Evolutionary conservation across 805 yeast genomes (phyloP).

Genomic region (Schwanniomyces pseudopolymorphus): DNA sequence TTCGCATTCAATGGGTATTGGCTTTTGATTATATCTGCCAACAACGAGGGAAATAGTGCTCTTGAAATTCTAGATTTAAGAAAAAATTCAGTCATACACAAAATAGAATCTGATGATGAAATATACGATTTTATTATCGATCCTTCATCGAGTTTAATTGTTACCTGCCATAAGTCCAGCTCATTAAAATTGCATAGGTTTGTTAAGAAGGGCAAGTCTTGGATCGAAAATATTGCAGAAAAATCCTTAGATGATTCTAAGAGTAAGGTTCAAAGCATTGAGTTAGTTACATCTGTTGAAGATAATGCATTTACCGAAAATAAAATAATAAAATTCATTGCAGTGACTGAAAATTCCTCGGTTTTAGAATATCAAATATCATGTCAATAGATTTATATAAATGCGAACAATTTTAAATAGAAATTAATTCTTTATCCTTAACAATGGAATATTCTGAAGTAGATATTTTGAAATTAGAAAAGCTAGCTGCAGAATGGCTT

Average conservation of each 20-base stretch:
- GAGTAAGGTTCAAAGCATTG: conserved; percentile 3
- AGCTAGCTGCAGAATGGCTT: conserved; percentile 35
- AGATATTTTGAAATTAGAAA: conserved; percentile 14
- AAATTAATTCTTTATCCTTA: neutral
- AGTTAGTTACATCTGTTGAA: conserved; percentile 10
- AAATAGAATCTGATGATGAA: conserved; percentile 22
- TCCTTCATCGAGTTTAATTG: conserved; percentile 33
- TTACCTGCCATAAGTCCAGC: conserved; percentile 16
- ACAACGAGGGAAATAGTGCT: conserved; percentile 15
- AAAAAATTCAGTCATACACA: conserved; percentile 28
- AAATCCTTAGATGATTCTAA: conserved; percentile 2
- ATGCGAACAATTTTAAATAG: neutral
- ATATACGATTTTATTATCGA: conserved; percentile 29
- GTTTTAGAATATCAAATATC: conserved; percentile 12
- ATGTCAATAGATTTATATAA: conserved; percentile 2
- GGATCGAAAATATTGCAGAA: conserved; percentile 20
- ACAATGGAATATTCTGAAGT: neutral
- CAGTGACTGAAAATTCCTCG: conserved; percentile 12
- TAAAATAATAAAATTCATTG: conserved; percentile 9
- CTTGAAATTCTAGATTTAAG: conserved; percentile 52
- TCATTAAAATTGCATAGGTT: conserved; percentile 32
- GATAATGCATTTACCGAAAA: conserved; percentile 10
- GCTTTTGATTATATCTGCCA: conserved; percentile 37
- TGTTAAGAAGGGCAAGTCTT: conserved; percentile 38
- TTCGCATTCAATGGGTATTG: conserved; percentile 70